Conservation (phyloP, 1,284 basidiomycete species). For the Fomitiporia mediterranea region DNA sequence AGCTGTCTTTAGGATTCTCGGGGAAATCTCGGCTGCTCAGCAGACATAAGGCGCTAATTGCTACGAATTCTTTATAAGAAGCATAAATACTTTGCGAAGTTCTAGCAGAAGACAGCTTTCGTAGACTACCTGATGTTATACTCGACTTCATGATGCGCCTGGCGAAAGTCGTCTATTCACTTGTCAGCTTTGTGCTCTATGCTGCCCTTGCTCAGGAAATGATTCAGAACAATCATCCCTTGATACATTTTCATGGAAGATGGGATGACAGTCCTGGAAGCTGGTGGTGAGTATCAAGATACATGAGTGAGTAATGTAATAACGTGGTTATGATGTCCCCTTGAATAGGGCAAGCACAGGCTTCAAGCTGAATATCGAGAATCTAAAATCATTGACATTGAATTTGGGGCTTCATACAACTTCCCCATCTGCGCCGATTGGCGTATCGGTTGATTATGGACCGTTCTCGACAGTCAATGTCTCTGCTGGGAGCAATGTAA, state of each 20-base stretch:
- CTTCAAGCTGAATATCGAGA: constrained; percentile 45
- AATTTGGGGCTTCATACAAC: constrained; percentile 50
- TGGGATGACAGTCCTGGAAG: constrained; percentile 37
- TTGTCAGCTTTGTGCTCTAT: background rate
- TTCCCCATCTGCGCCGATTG: constrained; percentile 39
- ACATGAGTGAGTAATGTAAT: background rate
- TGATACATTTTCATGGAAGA: constrained; percentile 35
- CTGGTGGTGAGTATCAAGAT: constrained; percentile 33
- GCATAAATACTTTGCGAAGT: too few species aligned
- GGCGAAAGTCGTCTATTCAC: background rate
- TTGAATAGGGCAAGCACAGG: constrained; percentile 48
- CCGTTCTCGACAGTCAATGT: constrained; percentile 45
- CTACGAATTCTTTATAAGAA: too few species aligned
- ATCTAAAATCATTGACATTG: constrained; percentile 41
- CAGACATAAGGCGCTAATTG: background rate
- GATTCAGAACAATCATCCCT: constrained; percentile 29
- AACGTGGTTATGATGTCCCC: background rate
- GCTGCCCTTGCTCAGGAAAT: constrained; percentile 12
- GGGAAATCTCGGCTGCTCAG: background rate
- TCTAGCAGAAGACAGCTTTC: too few species aligned
- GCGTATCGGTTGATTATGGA: constrained; percentile 46
- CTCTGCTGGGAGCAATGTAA: constrained; percentile 41
- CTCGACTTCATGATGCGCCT: background rate
- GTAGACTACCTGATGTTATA: too few species aligned
- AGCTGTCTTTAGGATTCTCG: background rate